These are phyloP conservation scores for carrot (Daucus carota) DNA, from an alignment of 129 eudicot species.

Conservation along the genomic window DNA sequence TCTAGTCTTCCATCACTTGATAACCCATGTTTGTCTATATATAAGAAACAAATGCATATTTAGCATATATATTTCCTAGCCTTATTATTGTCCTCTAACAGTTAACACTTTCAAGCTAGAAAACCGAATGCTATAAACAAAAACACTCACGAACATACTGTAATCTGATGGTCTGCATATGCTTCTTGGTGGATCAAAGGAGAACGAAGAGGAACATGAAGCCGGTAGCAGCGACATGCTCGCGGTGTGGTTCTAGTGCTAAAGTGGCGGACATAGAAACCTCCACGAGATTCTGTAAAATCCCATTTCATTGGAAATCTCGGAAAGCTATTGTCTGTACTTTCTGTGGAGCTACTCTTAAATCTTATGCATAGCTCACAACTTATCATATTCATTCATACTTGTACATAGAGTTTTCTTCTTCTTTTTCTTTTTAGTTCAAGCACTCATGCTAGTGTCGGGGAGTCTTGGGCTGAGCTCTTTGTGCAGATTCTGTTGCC, in stretches of 20 bases:
- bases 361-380: conserved; percentile 34
- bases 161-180: conserved; percentile 50
- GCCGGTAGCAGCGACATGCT: conserved; percentile 79
- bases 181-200: conserved; percentile 81
- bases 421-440: not conserved
- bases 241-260: conserved; percentile 63
- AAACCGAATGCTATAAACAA: not conserved
- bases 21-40: not conserved
- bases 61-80: not conserved
- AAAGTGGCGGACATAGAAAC: conserved; percentile 65
- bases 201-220: conserved; percentile 34
- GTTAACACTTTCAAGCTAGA: not conserved
- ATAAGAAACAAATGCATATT: not conserved
- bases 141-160: not conserved
- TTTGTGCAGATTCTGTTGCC: too few relatives aligned
- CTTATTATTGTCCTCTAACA: too few relatives aligned
- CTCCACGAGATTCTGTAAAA: conserved; percentile 54
- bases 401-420: not conserved
- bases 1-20: not conserved
- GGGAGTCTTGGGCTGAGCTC: too few relatives aligned
- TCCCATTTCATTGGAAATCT: conserved; percentile 53
- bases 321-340: conserved; percentile 62
- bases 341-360: conserved; percentile 66
- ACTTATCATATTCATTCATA: not conserved
- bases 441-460: too few relatives aligned